A percentile compares a stretch with the other conserved stretches of the same genome.
These are phyloP conservation scores for Colletotrichum brevisporum DNA, from an alignment of 2,329 filamentous ascomycete species.

Conservation along the genomic window DNA sequence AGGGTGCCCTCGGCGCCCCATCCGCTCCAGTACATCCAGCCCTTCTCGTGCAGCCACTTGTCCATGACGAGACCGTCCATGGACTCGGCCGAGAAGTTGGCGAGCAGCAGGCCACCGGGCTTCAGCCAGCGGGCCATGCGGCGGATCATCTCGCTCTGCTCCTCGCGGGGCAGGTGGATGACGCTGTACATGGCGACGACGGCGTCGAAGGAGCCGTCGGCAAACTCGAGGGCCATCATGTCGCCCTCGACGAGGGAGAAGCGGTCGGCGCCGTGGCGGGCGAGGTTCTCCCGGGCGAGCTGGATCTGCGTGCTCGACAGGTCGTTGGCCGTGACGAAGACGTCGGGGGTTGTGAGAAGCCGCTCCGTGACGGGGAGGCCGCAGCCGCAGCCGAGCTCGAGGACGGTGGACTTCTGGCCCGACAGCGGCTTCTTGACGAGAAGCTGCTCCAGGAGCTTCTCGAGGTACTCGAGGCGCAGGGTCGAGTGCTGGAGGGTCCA, in stretches of 20 bases:
- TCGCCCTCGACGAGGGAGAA: conserved; percentile 53
- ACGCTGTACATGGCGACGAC: conserved; percentile 68
- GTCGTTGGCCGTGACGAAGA: conserved; percentile 56
- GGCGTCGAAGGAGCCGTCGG: conserved; percentile 57
- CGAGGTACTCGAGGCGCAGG: conserved; percentile 52
- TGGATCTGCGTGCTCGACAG: conserved; percentile 56
- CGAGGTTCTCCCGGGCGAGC: conserved; percentile 43
- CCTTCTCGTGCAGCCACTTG: conserved; percentile 55
- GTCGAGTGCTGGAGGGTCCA: conserved; percentile 53
- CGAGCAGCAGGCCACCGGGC: conserved; percentile 64
- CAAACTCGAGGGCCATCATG: conserved; percentile 54
- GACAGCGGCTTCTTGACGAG: conserved; percentile 26
- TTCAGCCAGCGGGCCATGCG: conserved; percentile 64
- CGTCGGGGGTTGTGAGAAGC: conserved; percentile 48
- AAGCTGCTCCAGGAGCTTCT: conserved; percentile 49
- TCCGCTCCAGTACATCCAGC: conserved; percentile 62
- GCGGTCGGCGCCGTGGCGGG: conserved; percentile 35
- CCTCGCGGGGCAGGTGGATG: conserved; percentile 66
- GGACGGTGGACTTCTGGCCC: conserved; percentile 43
- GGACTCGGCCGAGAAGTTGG: conserved; percentile 57
- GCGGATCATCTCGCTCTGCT: conserved; percentile 63
- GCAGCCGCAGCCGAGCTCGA: conserved; percentile 60
- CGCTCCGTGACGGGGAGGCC: conserved; percentile 53
- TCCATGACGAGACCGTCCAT: conserved; percentile 48
- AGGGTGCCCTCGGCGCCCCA: conserved; percentile 53